phyloP scores from a whole-genome alignment of 1,139 yeast genomes.

The Kurtzmaniella natalensis region DNA sequence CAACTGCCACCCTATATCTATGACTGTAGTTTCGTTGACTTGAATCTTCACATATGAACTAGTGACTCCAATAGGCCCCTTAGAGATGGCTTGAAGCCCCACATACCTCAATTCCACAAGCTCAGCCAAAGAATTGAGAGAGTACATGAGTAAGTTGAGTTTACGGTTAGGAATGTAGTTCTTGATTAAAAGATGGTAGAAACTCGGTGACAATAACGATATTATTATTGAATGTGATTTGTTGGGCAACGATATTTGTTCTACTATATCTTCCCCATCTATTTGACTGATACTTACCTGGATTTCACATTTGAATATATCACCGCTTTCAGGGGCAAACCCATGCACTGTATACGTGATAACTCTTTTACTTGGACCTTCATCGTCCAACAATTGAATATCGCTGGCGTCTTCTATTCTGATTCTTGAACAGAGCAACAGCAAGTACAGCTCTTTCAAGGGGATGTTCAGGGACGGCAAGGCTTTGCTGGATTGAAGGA shows the following conservation, averaged over 20 bases:
- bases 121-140: conserved; percentile 28
- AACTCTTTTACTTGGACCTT: conserved; percentile 9
- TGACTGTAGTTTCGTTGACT: too few species aligned
- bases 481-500: background rate
- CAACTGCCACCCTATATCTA: conserved; percentile 25
- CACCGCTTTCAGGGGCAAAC: conserved; percentile 11
- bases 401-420: background rate
- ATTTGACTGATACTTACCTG: conserved; percentile 13
- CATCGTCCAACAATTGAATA: too few species aligned
- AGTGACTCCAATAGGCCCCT: too few species aligned
- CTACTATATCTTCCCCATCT: background rate
- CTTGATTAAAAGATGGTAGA: conserved; percentile 13
- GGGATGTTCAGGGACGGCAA: background rate
- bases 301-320: conserved; percentile 20
- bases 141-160: conserved; percentile 26
- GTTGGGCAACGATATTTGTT: conserved; percentile 7
- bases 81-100: too few species aligned
- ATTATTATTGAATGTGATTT: conserved; percentile 8
- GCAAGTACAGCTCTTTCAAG: background rate
- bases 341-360: conserved; percentile 20
- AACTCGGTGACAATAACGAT: conserved; percentile 20
- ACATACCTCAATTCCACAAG: conserved; percentile 18
- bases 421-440: background rate
- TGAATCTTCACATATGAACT: too few species aligned
- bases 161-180: conserved; percentile 26